Conservation (phyloP, 495 filamentous ascomycete species). For the Hamigera avellanea region DNA sequence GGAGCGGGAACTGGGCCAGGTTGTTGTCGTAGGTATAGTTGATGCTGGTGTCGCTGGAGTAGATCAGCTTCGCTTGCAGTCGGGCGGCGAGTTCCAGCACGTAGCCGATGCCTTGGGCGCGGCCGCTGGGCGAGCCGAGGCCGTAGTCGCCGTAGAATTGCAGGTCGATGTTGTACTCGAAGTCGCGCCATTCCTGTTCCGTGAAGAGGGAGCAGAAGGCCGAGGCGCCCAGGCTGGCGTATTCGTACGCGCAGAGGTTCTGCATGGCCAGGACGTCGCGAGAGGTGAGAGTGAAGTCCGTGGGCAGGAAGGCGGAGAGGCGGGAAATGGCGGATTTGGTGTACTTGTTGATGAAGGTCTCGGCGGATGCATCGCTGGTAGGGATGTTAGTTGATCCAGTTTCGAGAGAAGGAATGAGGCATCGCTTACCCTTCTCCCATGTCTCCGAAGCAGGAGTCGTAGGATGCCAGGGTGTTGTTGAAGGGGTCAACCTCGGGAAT, state of each 20-base stretch:
- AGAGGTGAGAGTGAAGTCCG: conserved; percentile 37
- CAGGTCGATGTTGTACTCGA: conserved; percentile 46
- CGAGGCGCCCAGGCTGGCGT: conserved; percentile 14
- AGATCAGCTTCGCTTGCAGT: conserved; percentile 38
- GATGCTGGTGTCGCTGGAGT: conserved; percentile 41
- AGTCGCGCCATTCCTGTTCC: conserved; percentile 43
- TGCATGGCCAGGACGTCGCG: conserved; percentile 44
- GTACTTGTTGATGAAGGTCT: conserved; percentile 15
- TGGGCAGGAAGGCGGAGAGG: conserved; percentile 14
- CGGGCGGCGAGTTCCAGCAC: conserved; percentile 50
- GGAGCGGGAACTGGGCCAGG: conserved; percentile 32
- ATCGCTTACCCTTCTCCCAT: conserved; percentile 5
- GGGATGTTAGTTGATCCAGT: background rate
- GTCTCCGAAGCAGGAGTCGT: conserved; percentile 18
- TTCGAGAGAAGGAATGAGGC: background rate
- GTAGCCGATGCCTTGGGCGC: conserved; percentile 53
- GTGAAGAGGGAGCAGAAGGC: conserved; percentile 45
- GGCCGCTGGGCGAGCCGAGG: conserved; percentile 48
- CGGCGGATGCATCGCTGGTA: conserved; percentile 14
- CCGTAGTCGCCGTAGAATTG: conserved; percentile 45
- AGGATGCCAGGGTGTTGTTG: conserved; percentile 39
- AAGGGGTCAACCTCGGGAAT: conserved; percentile 35
- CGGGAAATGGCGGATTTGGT: conserved; percentile 13
- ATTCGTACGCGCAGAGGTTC: conserved; percentile 24
- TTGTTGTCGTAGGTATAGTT: conserved; percentile 44